A percentile compares a stretch with the other conserved stretches of the same genome.
Conservation (phyloP, 73 alveolate genomes). For the Durusdinium trenchii region DNA sequence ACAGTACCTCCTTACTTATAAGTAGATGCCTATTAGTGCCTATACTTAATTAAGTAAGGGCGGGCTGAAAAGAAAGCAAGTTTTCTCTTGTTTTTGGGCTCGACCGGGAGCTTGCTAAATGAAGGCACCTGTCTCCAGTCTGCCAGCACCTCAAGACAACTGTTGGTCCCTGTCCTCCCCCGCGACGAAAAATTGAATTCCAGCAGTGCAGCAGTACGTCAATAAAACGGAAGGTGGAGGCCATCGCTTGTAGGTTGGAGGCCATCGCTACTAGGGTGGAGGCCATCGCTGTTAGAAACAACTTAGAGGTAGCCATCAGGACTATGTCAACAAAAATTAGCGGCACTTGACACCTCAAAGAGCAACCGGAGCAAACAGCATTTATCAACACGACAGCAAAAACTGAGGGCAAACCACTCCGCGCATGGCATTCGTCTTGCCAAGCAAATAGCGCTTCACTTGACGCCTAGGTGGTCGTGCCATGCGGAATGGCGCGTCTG, state of each 20-base stretch:
- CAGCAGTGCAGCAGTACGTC: not conserved
- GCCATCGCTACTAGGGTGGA: not conserved
- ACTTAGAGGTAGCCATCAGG: not conserved
- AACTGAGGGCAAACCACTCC: slow-evolving; percentile 38
- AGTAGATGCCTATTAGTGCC: too few relatives aligned
- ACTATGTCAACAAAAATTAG: too few relatives aligned
- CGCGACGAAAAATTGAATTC: too few relatives aligned
- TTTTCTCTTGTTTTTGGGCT: too few relatives aligned
- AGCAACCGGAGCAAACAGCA: too few relatives aligned
- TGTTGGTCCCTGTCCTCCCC: too few relatives aligned
- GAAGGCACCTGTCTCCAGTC: slow-evolving; percentile 26
- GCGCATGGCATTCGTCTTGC: slow-evolving; percentile 54
- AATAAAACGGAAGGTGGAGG: not conserved
- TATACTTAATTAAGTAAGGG: too few relatives aligned
- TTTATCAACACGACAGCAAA: too few relatives aligned
- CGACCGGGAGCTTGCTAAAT: too few relatives aligned
- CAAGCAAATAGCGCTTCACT: slow-evolving; percentile 50
- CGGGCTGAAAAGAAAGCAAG: too few relatives aligned
- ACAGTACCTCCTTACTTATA: too few relatives aligned
- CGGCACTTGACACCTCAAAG: too few relatives aligned
- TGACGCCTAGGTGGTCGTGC: slow-evolving; percentile 18
- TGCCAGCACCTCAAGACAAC: slow-evolving; percentile 1
- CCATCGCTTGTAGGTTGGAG: not conserved
- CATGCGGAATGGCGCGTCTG: not conserved
- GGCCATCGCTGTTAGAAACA: not conserved